Base-by-base conservation (phyloP, 1,284 basidiomycete species). In the Puccinia coronata region DNA sequence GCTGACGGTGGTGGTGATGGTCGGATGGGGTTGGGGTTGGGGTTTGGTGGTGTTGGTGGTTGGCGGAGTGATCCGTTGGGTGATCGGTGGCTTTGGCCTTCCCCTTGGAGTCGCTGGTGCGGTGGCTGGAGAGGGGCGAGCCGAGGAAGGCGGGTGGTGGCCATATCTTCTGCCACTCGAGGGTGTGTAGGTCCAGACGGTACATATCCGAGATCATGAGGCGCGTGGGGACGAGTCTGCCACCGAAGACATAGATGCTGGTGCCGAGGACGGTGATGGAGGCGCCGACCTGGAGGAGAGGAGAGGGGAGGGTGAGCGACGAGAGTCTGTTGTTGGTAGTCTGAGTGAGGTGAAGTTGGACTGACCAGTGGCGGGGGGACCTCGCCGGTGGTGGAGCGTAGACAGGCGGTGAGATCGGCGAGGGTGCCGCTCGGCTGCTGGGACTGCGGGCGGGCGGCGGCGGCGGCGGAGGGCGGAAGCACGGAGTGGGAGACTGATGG, bases 151-250 rank as follows among this genome's bases (percentile, higher is more conserved):
- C n/a, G n/a, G 72, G 74, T 12, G 73, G 76, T 9, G 91, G 89
- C 1, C 88, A 86, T 8, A 95, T 86, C 84, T 88, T 91, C 83
- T 91, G 90, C 95, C 95, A 97, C 23, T 88, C 87, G 84, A 92
- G 91, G 0, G 91, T 90, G 82, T 91, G 88, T 83, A 96, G 88
- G 87, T 96, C 92, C 85, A 97, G 93, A 59, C 91, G 88, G 87
- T 94, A 96, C 85, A 96, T 90, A 87, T 95, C 93, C 39, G 92
- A 90, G 63, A 94, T 92, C 91, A 96, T 93, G 82, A 91, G 90
- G 43, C 94, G 91, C 82, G 93, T 92, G 6, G 92, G 90, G 79
- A 96, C 94, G 74, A 94, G 88, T 71, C 95, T 90, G 39, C 95
- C 95, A 61, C 95, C 95, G 90, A 94, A 95, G 73, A 95, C 89